Percentiles rank a stretch among this genome's conserved stretches.
Evolutionary conservation across 148 eudicot species (phyloP).

Genomic region (Nyssa sinensis): DNA sequence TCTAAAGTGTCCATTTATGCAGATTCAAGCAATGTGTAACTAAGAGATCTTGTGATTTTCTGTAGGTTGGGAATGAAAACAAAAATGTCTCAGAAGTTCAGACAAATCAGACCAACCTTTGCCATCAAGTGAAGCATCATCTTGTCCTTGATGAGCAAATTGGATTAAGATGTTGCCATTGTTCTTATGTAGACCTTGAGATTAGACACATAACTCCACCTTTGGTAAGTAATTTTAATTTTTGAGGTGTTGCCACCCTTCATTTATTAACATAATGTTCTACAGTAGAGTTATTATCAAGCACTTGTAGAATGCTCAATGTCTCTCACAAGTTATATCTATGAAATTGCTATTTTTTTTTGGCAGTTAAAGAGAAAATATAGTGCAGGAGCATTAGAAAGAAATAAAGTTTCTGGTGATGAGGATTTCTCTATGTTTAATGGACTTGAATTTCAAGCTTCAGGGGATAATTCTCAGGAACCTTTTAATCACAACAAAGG

Average conservation of each 20-base stretch:
- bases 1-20: neutral
- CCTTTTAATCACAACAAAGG: constrained; percentile 21
- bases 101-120: constrained; percentile 18
- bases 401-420: constrained; percentile 18
- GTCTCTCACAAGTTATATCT: neutral
- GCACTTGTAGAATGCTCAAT: neutral
- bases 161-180: constrained; percentile 35
- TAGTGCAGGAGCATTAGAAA: neutral
- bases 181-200: constrained; percentile 31
- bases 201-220: constrained; percentile 20
- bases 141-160: constrained; percentile 38
- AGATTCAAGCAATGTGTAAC: neutral
- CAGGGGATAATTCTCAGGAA: neutral
- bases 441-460: constrained; percentile 4
- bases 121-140: constrained; percentile 36
- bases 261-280: constrained; percentile 8
- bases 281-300: constrained; percentile 14
- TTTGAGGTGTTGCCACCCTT: neutral
- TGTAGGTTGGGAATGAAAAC: constrained; percentile 27
- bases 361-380: neutral
- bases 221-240: constrained; percentile 5
- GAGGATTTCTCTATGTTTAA: neutral
- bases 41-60: neutral
- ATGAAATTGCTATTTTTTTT: neutral
- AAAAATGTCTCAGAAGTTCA: neutral